Conservation (phyloP, 2,329 filamentous ascomycete species). For the Fusarium transvaalense region DNA sequence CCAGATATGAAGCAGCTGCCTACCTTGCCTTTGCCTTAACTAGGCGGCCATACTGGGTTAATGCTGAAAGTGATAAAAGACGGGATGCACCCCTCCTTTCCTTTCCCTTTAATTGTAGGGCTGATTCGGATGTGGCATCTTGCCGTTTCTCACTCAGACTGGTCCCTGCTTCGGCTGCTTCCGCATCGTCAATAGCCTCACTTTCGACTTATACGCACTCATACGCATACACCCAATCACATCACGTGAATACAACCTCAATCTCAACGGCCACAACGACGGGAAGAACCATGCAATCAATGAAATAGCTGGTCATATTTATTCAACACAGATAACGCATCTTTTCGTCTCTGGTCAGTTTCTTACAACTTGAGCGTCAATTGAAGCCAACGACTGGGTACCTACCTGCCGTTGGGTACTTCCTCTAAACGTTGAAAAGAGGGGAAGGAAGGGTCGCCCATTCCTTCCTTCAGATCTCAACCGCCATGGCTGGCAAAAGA, state of each 20-base stretch:
- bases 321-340: neutral
- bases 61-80: slow-evolving; percentile 22
- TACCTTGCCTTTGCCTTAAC: neutral
- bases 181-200: slow-evolving; percentile 15
- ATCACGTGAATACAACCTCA: slow-evolving; percentile 30
- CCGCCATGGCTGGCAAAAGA: slow-evolving; percentile 23
- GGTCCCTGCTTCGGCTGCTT: slow-evolving; percentile 14
- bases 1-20: slow-evolving; percentile 31
- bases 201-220: slow-evolving; percentile 1
- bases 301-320: slow-evolving; percentile 4
- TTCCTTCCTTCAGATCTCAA: slow-evolving; percentile 9
- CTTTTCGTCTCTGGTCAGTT: slow-evolving; percentile 1
- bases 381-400: neutral
- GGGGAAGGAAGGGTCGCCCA: slow-evolving; percentile 13
- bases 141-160: slow-evolving; percentile 10
- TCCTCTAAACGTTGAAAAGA: slow-evolving; percentile 3
- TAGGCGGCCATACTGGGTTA: slow-evolving; percentile 20
- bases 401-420: neutral
- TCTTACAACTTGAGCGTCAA: neutral
- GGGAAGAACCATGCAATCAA: slow-evolving; percentile 1
- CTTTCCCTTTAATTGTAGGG: neutral
- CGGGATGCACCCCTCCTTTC: slow-evolving; percentile 12
- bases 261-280: slow-evolving; percentile 15
- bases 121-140: slow-evolving; percentile 6
- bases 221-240: slow-evolving; percentile 1